Percentiles rank a stretch among this genome's conserved stretches.
These are phyloP conservation scores for Monosporascus sp. DNA, from an alignment of 2,329 filamentous ascomycete genomes.

Conservation along the genomic window DNA sequence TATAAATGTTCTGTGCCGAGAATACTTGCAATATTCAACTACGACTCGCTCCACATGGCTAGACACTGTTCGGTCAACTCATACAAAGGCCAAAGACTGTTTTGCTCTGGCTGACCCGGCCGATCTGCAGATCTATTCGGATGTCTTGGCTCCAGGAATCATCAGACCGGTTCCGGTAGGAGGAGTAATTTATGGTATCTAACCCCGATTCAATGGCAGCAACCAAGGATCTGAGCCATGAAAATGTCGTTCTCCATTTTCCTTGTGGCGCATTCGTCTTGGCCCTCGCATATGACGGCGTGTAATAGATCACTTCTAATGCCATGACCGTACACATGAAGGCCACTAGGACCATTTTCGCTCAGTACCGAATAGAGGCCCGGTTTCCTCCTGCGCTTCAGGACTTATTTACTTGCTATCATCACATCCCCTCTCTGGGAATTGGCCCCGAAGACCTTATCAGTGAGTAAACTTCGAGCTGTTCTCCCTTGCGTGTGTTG, in stretches of 20 bases:
- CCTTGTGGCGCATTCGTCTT: slow-evolving; percentile 17
- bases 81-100: slow-evolving; percentile 4
- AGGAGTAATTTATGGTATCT: slow-evolving; percentile 17
- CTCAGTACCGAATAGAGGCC: slow-evolving; percentile 14
- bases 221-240: slow-evolving; percentile 1
- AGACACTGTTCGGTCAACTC: too few species aligned
- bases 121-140: not conserved
- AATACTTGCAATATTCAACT: too few species aligned
- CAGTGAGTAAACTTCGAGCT: too few species aligned
- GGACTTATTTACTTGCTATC: slow-evolving; percentile 15
- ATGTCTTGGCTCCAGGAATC: not conserved
- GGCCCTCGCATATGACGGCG: slow-evolving; percentile 7
- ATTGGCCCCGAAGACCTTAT: not conserved
- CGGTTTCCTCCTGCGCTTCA: slow-evolving; percentile 18
- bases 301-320: slow-evolving; percentile 2
- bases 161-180: slow-evolving; percentile 8
- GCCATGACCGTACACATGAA: slow-evolving; percentile 5
- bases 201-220: not conserved
- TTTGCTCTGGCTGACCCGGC: slow-evolving; percentile 2
- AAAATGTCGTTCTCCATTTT: slow-evolving; percentile 15
- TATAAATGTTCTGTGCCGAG: too few species aligned
- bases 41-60: too few species aligned
- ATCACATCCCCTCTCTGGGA: slow-evolving; percentile 2
- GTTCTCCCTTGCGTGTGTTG: too few species aligned
- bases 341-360: slow-evolving; percentile 8